Evolutionary conservation across 2,329 filamentous ascomycete genomes (phyloP).

Genomic region (Cercospora berteroae): DNA sequence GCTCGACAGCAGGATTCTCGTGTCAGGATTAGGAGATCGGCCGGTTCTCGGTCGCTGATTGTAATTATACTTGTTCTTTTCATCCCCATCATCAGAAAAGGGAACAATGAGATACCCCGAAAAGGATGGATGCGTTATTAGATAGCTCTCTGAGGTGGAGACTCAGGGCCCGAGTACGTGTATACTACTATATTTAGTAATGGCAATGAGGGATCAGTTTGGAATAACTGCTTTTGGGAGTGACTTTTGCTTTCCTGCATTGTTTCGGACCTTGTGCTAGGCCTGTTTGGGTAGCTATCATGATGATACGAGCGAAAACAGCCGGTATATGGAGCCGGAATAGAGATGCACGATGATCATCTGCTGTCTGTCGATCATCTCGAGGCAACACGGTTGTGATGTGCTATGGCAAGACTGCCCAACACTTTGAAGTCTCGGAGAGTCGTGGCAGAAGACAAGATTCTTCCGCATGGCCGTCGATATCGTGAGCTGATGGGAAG

Average conservation of each 20-base stretch:
- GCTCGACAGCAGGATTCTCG: neutral
- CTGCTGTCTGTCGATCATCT: neutral
- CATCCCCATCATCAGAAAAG: neutral
- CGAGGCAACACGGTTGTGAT: neutral
- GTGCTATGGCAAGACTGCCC: neutral
- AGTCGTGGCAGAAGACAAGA: neutral
- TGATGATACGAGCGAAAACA: neutral
- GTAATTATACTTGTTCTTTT: neutral
- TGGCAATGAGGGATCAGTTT: neutral
- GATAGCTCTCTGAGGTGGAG: neutral
- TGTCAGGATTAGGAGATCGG: neutral
- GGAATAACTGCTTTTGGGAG: neutral
- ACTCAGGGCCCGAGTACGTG: neutral
- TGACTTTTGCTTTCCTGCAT: neutral
- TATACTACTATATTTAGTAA: neutral
- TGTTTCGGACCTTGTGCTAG: neutral
- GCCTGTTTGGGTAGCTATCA: neutral
- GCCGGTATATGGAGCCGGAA: neutral
- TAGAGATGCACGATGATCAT: neutral
- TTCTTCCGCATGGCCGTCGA: neutral
- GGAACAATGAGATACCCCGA: neutral
- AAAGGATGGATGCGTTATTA: neutral
- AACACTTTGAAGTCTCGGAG: neutral
- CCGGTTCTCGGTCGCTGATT: neutral
- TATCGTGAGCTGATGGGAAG: neutral